Percentiles rank a stretch among this genome's conserved stretches.
phyloP scores from a whole-genome alignment of 805 yeast genomes.

The Geotrichum ghanense region DNA sequence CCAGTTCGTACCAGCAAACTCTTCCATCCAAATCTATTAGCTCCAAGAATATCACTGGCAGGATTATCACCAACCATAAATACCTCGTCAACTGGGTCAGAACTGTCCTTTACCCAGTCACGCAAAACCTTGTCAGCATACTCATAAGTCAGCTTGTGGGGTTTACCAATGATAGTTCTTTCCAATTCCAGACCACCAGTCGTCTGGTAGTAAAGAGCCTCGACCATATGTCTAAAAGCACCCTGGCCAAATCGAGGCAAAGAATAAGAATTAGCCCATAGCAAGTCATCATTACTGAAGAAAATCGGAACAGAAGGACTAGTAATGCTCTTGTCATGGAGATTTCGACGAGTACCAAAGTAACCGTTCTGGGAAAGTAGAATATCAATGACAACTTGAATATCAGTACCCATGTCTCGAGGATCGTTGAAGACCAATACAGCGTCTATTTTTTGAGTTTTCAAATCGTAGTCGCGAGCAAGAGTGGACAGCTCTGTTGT shows the following conservation, averaged over 20 bases:
- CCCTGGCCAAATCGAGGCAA: slow-evolving; percentile 88
- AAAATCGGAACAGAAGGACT: slow-evolving; percentile 45
- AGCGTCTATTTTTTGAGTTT: slow-evolving; percentile 47
- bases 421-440: slow-evolving; percentile 81
- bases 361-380: slow-evolving; percentile 52
- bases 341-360: slow-evolving; percentile 46
- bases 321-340: slow-evolving; percentile 6
- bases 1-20: slow-evolving; percentile 80
- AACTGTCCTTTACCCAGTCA: slow-evolving; percentile 23
- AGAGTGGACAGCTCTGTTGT: slow-evolving; percentile 34
- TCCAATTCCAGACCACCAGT: slow-evolving; percentile 40
- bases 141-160: slow-evolving; percentile 66
- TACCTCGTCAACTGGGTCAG: slow-evolving; percentile 25
- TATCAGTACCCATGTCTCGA: slow-evolving; percentile 75
- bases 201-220: slow-evolving; percentile 43
- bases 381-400: slow-evolving; percentile 65
- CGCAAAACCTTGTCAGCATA: slow-evolving; percentile 67
- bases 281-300: slow-evolving; percentile 72
- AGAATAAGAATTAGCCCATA: slow-evolving; percentile 77
- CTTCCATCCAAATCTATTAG: slow-evolving; percentile 79
- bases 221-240: slow-evolving; percentile 57
- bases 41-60: slow-evolving; percentile 84
- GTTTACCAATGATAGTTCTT: slow-evolving; percentile 67
- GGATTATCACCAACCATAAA: slow-evolving; percentile 98
- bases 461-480: slow-evolving; percentile 21